phyloP scores from a whole-genome alignment of 805 yeast species.

The Wickerhamomyces rabaulensis region DNA sequence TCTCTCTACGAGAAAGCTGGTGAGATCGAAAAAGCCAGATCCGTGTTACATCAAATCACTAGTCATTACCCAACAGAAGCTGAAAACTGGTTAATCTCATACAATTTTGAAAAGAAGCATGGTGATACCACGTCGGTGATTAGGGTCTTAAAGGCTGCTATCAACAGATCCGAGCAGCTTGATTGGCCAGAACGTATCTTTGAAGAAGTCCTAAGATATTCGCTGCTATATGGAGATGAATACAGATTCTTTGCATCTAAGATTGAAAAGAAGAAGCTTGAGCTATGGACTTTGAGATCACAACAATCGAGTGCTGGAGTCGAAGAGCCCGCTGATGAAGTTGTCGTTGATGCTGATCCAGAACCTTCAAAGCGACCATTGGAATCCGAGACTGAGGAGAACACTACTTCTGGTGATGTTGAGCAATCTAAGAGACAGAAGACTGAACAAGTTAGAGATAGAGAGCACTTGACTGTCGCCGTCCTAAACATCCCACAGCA shows the following conservation, averaged over 20 bases:
- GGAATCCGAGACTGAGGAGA: conserved; percentile 4
- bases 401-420: conserved; percentile 1
- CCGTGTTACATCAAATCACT: conserved; percentile 22
- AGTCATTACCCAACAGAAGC: conserved; percentile 28
- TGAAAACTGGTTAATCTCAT: conserved; percentile 43
- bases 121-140: conserved; percentile 23
- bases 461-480: conserved; percentile 58
- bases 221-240: conserved; percentile 30
- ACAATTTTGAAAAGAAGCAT: conserved; percentile 33
- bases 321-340: neutral
- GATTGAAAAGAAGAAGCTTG: conserved; percentile 20
- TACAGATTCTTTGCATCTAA: conserved; percentile 22
- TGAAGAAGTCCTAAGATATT: conserved; percentile 38
- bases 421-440: conserved; percentile 6
- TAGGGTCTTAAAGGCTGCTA: conserved; percentile 29
- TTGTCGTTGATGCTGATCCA: neutral
- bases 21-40: conserved; percentile 26
- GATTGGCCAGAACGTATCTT: conserved; percentile 49
- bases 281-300: conserved; percentile 10
- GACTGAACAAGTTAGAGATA: conserved; percentile 31
- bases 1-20: conserved; percentile 28
- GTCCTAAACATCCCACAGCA: conserved; percentile 42
- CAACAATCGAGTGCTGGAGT: neutral
- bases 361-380: conserved; percentile 2
- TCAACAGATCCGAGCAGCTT: conserved; percentile 23